A percentile compares a stretch with the other conserved stretches of the same genome.
These are phyloP conservation scores for Jasminum sambac DNA, from an alignment of 257 asterid species.

Conservation along the genomic window DNA sequence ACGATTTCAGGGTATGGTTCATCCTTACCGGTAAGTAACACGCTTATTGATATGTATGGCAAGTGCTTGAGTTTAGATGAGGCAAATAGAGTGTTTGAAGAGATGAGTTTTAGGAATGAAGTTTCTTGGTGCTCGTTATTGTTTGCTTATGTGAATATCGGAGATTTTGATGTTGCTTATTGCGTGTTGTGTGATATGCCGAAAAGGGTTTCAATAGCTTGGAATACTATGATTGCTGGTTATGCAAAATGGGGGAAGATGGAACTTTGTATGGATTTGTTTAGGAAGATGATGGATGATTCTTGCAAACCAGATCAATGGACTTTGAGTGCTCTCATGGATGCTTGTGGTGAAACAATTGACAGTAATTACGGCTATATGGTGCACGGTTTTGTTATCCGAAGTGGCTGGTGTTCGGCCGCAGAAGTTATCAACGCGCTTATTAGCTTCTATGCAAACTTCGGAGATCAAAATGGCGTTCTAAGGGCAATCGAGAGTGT, in stretches of 20 bases:
- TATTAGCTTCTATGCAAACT: conserved; percentile 53
- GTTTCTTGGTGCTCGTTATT: conserved; percentile 81
- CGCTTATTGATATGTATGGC: conserved; percentile 77
- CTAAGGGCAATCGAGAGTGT: conserved; percentile 40
- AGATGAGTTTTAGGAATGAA: conserved; percentile 55
- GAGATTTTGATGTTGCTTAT: conserved; percentile 39
- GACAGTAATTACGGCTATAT: conserved; percentile 37
- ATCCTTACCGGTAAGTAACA: conserved; percentile 54
- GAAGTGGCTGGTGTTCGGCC: conserved; percentile 64
- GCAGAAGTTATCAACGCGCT: conserved; percentile 65
- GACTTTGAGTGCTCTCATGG: conserved; percentile 63
- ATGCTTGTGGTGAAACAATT: conserved; percentile 49
- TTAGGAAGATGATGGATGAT: conserved; percentile 61
- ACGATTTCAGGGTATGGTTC: conserved; percentile 45
- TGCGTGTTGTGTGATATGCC: conserved; percentile 56
- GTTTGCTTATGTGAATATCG: conserved; percentile 56
- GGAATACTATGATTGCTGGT: conserved; percentile 74
- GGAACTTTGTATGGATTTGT: conserved; percentile 43
- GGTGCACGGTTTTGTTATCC: conserved; percentile 47
- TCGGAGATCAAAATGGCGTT: conserved; percentile 46
- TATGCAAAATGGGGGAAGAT: conserved; percentile 45
- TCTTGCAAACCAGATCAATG: conserved; percentile 55
- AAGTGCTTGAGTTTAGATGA: conserved; percentile 45
- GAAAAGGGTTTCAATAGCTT: conserved; percentile 50
- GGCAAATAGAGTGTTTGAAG: conserved; percentile 58